Base-by-base conservation (phyloP, 2,329 filamentous ascomycete genomes). In the Chaetomiaceae sp. region DNA sequence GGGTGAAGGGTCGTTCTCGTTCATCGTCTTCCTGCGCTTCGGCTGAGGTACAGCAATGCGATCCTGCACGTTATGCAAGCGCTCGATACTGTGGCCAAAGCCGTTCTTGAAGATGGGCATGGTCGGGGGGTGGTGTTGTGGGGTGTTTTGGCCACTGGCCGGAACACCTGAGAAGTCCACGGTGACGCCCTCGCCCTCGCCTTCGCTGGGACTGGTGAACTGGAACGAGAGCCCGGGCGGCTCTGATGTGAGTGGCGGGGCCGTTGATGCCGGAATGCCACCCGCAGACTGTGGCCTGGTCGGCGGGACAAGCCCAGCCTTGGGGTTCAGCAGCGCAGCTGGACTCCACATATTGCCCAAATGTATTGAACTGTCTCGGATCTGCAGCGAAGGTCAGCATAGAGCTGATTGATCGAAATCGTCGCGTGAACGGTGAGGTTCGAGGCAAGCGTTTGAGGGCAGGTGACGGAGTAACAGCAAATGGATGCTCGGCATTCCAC, bases 1-100 rank as follows among this genome's bases (percentile, higher is more conserved):
- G 22, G 44, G 46, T 3, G 15, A 17, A 2, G 69, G 62, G 38
- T 70, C 62, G 27, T 73, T 68, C 38, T 72, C 68, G 10, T 76
- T 63, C 58, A 80, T 88, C 8, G 76, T 64, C 60, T 81, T 89
- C 43, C 80, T 68, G 42, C 81, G 81, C 66, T 91, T 91, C 22
- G 73, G 68, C 17, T 85, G 79, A 3, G 75, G 72, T 24, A 71
- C 60, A 63, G 72, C 52, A 60, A 70, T 57, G 20, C 89, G 84
- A 42, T 83, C 75, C 54, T 86, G 76, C 12, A 94, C 78, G 54
- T 84, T 82, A 62, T 90, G 87, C 61, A 89, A 73, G 26, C 80
- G 77, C 63, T 94, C 87, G 37, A 95, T 79, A 68, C 89, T 79
- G 45, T 68, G 67, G 9, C 75, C 72, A 55, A 79, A 74, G 20